Conservation (phyloP, 345 rosid genomes). For the Eucalyptus cloeziana region DNA sequence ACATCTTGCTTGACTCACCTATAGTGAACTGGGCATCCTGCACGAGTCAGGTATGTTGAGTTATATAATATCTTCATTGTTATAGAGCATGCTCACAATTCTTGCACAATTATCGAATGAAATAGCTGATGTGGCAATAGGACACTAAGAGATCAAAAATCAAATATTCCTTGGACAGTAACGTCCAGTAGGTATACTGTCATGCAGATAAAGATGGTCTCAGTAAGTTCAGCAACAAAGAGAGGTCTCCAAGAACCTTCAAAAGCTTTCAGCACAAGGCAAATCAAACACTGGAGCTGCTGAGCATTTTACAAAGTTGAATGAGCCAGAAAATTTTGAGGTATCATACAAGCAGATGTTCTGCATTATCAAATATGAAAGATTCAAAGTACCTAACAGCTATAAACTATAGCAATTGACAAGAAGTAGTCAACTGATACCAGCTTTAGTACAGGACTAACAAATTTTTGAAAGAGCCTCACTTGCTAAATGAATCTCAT, state of each 20-base stretch:
- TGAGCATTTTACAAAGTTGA: not conserved
- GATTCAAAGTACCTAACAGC: not conserved
- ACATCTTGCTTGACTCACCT: slow-evolving; percentile 61
- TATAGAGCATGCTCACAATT: not conserved
- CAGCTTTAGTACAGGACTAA: not conserved
- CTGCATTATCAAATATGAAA: not conserved
- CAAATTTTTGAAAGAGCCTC: not conserved
- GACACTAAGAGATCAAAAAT: not conserved
- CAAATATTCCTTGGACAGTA: not conserved
- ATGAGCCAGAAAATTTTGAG: not conserved
- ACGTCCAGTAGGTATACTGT: not conserved
- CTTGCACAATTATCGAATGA: not conserved
- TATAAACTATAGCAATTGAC: not conserved
- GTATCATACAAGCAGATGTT: not conserved
- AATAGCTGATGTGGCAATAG: not conserved
- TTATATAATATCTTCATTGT: not conserved
- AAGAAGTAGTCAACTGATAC: not conserved
- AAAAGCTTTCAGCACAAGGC: not conserved
- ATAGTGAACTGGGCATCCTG: slow-evolving; percentile 93
- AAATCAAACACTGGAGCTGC: not conserved
- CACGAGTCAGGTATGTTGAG: not conserved
- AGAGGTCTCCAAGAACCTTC: not conserved
- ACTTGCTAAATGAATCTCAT: not conserved
- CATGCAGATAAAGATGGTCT: not conserved
- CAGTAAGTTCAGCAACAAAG: not conserved